These are phyloP conservation scores for Pythium phragmitis DNA, from an alignment of 352 stramenopile genomes.

Conservation along the genomic window DNA sequence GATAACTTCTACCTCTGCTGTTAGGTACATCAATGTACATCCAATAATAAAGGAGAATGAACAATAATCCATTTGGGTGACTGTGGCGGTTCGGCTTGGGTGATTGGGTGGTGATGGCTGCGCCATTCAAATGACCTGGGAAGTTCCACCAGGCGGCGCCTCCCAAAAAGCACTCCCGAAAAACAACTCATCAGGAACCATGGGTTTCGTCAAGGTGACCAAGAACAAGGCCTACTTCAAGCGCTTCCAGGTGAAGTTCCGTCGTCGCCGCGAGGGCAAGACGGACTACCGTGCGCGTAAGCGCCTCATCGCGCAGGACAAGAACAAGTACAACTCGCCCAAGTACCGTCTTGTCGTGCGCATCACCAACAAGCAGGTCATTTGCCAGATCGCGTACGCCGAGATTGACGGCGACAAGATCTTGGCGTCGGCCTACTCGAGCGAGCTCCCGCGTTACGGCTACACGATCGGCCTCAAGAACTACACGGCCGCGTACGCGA, in stretches of 20 bases:
- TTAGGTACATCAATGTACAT: not conserved
- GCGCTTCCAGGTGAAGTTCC: constrained; percentile 99
- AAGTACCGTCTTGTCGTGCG: constrained; percentile 97
- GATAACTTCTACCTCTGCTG: constrained; percentile 29
- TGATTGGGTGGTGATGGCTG: constrained; percentile 22
- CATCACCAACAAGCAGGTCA: constrained; percentile 96
- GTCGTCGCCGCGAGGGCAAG: constrained; percentile 97
- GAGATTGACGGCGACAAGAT: constrained; percentile 99
- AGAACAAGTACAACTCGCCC: constrained; percentile 99
- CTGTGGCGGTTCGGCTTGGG: not conserved
- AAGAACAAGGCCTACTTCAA: constrained; percentile 99
- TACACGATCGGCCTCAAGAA: constrained; percentile 98
- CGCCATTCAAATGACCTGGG: constrained; percentile 25
- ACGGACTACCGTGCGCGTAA: constrained; percentile 99
- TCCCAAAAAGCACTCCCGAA: constrained; percentile 50
- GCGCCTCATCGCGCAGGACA: constrained; percentile 97
- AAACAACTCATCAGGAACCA: constrained; percentile 60
- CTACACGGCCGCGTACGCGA: constrained; percentile 99
- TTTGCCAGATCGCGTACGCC: constrained; percentile 98
- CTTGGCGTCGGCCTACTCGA: constrained; percentile 91
- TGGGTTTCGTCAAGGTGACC: constrained; percentile 97
- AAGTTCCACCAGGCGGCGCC: not conserved
- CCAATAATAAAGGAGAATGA: not conserved
- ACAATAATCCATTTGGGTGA: constrained; percentile 3
- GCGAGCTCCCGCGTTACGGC: constrained; percentile 97